A percentile compares a stretch with the other conserved stretches of the same genome.
These are phyloP conservation scores for Lactarius hengduanensis DNA, from an alignment of 768 basidiomycete genomes.

Conservation along the genomic window DNA sequence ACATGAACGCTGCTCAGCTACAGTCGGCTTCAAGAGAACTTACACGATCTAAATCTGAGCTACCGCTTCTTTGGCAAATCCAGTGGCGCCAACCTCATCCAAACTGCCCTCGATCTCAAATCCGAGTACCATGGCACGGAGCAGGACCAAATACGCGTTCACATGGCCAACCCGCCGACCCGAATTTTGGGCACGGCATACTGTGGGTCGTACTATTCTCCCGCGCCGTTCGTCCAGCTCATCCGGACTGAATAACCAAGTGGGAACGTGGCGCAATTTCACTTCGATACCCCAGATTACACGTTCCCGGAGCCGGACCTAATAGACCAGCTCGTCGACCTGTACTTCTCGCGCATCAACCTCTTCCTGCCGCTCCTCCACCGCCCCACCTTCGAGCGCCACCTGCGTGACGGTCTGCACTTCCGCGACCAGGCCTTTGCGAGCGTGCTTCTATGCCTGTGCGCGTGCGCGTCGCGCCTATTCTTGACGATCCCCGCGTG, in stretches of 20 bases:
- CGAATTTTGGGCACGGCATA: slow-evolving; percentile 51
- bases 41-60: slow-evolving; percentile 35
- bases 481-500: slow-evolving; percentile 53
- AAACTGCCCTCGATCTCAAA: slow-evolving; percentile 45
- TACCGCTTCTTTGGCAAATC: slow-evolving; percentile 44
- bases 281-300: slow-evolving; percentile 1
- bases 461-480: slow-evolving; percentile 51
- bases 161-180: slow-evolving; percentile 39
- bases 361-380: slow-evolving; percentile 48
- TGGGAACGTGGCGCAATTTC: slow-evolving; percentile 20
- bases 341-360: slow-evolving; percentile 48
- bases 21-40: slow-evolving; percentile 34
- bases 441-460: slow-evolving; percentile 47
- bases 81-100: slow-evolving; percentile 42
- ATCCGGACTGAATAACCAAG: slow-evolving; percentile 1
- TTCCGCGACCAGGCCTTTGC: slow-evolving; percentile 44
- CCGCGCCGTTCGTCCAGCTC: slow-evolving; percentile 1
- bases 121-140: slow-evolving; percentile 37
- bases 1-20: slow-evolving; percentile 27
- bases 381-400: slow-evolving; percentile 44
- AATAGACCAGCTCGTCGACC: slow-evolving; percentile 43
- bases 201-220: slow-evolving; percentile 37
- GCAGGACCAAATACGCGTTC: slow-evolving; percentile 2
- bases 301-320: slow-evolving; percentile 41
- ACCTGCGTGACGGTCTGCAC: slow-evolving; percentile 41